Evolutionary conservation across 306 rosid genomes (phyloP).

Genomic region (Hippophae tibetana): DNA sequence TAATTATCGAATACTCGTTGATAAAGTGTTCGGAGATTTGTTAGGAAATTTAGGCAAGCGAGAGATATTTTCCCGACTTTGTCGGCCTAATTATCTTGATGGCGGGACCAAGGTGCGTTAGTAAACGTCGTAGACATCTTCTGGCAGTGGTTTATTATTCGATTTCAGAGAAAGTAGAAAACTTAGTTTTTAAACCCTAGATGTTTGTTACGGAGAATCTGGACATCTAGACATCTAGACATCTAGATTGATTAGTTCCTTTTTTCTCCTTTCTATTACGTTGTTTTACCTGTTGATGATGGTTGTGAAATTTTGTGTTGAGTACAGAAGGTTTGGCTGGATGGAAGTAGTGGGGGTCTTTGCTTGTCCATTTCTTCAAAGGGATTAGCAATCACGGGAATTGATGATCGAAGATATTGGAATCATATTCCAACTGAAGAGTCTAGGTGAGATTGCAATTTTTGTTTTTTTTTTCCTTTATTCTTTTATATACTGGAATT

Average conservation of each 20-base stretch:
- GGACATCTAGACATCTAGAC: neutral
- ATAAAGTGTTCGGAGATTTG: conserved; percentile 32
- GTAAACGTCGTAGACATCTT: too few relatives aligned
- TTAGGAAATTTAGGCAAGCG: conserved; percentile 41
- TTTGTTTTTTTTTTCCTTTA: neutral
- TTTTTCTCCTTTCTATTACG: neutral
- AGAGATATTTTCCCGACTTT: conserved; percentile 53
- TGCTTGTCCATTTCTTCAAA: conserved; percentile 62
- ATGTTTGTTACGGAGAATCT: neutral
- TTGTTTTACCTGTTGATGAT: neutral
- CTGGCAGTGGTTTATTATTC: neutral
- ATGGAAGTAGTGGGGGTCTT: conserved; percentile 57
- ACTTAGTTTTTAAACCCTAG: neutral
- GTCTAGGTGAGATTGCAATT: conserved; percentile 46
- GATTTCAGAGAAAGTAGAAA: conserved; percentile 1
- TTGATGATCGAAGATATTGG: conserved; percentile 41
- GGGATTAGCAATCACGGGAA: conserved; percentile 79
- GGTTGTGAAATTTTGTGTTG: conserved; percentile 12
- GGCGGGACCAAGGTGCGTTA: conserved; percentile 56
- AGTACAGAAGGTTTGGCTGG: conserved; percentile 81
- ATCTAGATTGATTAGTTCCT: neutral
- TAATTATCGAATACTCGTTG: conserved; percentile 40
- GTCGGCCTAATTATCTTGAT: conserved; percentile 39
- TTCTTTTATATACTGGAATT: conserved; percentile 4
- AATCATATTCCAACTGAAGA: conserved; percentile 40